Base-by-base conservation (phyloP, 2,329 filamentous ascomycete species). In the Scedosporium dehoogii region DNA sequence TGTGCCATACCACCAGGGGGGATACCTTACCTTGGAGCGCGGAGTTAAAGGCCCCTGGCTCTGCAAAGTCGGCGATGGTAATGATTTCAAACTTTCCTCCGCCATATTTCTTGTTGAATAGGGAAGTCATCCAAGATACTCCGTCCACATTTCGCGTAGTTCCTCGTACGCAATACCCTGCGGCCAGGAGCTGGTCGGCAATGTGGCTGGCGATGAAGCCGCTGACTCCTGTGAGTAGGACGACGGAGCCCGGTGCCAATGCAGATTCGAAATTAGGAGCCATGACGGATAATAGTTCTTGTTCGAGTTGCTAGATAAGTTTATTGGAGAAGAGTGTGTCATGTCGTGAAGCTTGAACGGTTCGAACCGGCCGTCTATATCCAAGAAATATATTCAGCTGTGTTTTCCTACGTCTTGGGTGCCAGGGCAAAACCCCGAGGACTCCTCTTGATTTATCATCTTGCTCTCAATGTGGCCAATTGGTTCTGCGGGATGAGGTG, bases 181-280 rank as follows among this genome's bases (percentile, higher is more conserved):
- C 62, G 4, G 65, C 14, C 1, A 78, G 71, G n/a, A 77, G 68
- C 0, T 69, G 67, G 6, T 73, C 72, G 51, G 71, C 68, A 59
- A 73, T 73, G 65, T 76, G 74, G 58, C 73, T 72, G 7, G 72
- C 76, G 29, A 77, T 73, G 63, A 76, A 75, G 64, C 75, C 75
- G 65, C 76, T 78, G 63, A 71, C 73, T 42, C 76, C 76, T 1
- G 75, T 78, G 33, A 78, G 73, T 16, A 73, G 69, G 38, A 78
- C 66, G 16, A 67, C 62, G 2, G 59, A 58, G 51, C 53, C 53
- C 4, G 27, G 3, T 14, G 62, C 48, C 18, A 63, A 41, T 23
- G 38, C 16, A 38, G 25, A 21, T 6, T 58, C 16, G 25, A 42
- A 12, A 38, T 23, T 41, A 6, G 56, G 38, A 21, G 21, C 14